Evolutionary conservation across 129 eudicot species (phyloP), one percentile per base, ranked within the genome.

Genomic region (Oenanthe sinensis): DNA sequence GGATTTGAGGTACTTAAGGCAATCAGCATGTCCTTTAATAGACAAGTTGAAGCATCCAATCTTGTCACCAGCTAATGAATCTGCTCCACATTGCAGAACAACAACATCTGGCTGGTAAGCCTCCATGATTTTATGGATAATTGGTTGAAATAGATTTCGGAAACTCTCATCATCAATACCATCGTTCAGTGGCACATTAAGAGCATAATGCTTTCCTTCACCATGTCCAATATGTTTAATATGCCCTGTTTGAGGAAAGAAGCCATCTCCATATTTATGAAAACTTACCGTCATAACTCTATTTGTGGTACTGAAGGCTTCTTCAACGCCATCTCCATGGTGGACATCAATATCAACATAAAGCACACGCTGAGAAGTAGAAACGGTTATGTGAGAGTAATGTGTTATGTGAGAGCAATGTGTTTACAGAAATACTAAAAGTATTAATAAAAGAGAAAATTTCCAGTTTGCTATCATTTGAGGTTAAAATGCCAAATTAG

Each of bases 281-380:
- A 93, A 93, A 24, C 97, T 91, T 40, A 91, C 97, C 0, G 98
- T 93, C 98, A 93, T 93, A 50, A 93, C 98, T 82, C 98, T 82
- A 40, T 93, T 91, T 11, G 98, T 93, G 17, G 93, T 88, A 81
- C 83, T 89, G 78, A 93, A 93, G 30, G 98, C 98, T 82, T 93
- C 98, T 85, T 93, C 98, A 42, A 93, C 98, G 75, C 98, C 98
- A 75, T 93, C 98, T 73, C 96, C 98, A 79, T 93, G 96, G 84
- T 93, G 98, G 54, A 93, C 85, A 80, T 90, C 98, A 93, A n/a
- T n/a, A n/a, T n/a, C n/a, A n/a, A n/a, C n/a, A n/a, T n/a, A n/a
- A n/a, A n/a, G n/a, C n/a, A n/a, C 98, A 60, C 98, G 96, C 98
- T 93, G 91, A 86, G 71, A 71, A 80, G 63, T 52, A 77, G 78